A percentile compares a stretch with the other conserved stretches of the same genome.
Conservation (phyloP, 1,284 basidiomycete species). For the Ustanciosporium gigantosporum region DNA sequence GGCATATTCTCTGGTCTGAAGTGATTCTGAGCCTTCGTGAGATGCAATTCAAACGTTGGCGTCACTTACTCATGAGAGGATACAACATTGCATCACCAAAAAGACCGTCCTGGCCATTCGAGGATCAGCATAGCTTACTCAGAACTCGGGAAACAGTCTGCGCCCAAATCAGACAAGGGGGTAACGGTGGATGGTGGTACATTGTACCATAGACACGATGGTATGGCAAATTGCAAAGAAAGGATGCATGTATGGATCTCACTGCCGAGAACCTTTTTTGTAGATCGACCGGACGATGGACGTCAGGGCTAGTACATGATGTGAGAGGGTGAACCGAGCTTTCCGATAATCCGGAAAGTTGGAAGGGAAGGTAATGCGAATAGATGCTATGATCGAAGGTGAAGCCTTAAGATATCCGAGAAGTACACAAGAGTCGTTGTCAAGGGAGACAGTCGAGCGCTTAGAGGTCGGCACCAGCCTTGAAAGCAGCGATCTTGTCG, state of each 20-base stretch:
- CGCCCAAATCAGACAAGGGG: too few species aligned
- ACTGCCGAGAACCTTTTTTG: background rate
- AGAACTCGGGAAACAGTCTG: too few species aligned
- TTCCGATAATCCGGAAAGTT: background rate
- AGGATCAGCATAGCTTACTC: too few species aligned
- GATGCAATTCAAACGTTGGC: too few species aligned
- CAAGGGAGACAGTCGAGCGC: background rate
- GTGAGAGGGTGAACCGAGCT: background rate
- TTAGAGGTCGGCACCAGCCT: slow-evolving; percentile 41
- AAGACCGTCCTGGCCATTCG: too few species aligned
- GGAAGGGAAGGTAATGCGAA: background rate
- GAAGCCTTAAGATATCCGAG: background rate
- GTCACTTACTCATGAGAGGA: too few species aligned
- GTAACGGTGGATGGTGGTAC: background rate
- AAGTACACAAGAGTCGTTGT: background rate
- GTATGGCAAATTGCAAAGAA: background rate
- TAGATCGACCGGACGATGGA: background rate
- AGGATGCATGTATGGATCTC: background rate
- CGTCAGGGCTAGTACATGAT: background rate
- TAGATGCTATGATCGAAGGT: background rate
- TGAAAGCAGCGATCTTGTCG: slow-evolving; percentile 56
- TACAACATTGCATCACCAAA: too few species aligned
- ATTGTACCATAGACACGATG: background rate
- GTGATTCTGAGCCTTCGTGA: too few species aligned
- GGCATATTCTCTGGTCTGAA: too few species aligned